A percentile compares a stretch with the other conserved stretches of the same genome.
phyloP scores from a whole-genome alignment of 108 stramenopile genomes.

The Skeletonema marinoi region DNA sequence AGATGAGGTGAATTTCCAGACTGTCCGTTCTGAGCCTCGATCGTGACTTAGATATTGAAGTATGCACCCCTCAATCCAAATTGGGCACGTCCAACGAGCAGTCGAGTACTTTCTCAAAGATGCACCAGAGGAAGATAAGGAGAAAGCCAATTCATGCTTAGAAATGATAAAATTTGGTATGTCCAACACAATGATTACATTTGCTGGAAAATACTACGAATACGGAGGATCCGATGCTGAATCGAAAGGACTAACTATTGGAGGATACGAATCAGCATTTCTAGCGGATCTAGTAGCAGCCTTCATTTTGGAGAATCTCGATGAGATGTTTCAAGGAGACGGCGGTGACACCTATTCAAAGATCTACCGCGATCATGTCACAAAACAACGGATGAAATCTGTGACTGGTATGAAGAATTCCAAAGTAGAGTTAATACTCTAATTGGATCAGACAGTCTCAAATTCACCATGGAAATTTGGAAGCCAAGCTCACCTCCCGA shows the following conservation, averaged over 20 bases:
- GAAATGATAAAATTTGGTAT: constrained; percentile 27
- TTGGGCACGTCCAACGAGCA: too few relatives aligned
- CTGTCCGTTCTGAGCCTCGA: too few relatives aligned
- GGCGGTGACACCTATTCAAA: not conserved
- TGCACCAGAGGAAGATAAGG: not conserved
- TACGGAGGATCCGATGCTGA: constrained; percentile 18
- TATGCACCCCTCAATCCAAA: too few relatives aligned
- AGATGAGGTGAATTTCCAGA: too few relatives aligned
- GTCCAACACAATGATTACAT: constrained; percentile 11
- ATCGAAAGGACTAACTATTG: constrained; percentile 15
- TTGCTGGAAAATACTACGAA: constrained; percentile 4
- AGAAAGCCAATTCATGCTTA: not conserved
- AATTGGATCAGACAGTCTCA: constrained; percentile 2
- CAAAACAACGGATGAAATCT: constrained; percentile 2
- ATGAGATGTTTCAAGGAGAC: constrained; percentile 3
- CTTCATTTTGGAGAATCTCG: constrained; percentile 16
- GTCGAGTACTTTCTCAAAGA: too few relatives aligned
- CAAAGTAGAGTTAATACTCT: not conserved
- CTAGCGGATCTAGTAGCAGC: constrained; percentile 9
- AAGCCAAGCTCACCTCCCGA: constrained; percentile 11
- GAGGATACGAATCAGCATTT: constrained; percentile 14
- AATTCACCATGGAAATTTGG: constrained; percentile 27
- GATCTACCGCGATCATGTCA: constrained; percentile 18
- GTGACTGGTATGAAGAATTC: not conserved
- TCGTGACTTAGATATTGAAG: too few relatives aligned